Conservation (phyloP, 495 filamentous ascomycete species). For the Hyaloscypha bicolor region DNA sequence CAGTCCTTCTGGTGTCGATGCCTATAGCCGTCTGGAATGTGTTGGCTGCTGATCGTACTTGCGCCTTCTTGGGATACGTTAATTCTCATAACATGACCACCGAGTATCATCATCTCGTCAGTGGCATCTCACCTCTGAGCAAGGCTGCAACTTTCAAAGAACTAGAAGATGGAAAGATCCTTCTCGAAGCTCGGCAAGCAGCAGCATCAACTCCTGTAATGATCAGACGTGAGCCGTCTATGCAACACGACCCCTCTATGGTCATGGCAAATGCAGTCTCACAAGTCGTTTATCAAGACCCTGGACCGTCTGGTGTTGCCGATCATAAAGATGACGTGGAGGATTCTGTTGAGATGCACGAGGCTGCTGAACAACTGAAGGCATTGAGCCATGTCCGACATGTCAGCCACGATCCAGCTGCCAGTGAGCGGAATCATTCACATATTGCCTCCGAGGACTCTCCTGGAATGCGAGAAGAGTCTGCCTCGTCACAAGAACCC, state of each 20-base stretch:
- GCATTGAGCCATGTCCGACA: conserved; percentile 58
- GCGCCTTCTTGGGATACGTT: conserved; percentile 57
- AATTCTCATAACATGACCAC: conserved; percentile 60
- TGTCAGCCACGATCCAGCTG: conserved; percentile 42
- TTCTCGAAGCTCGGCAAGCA: conserved; percentile 43
- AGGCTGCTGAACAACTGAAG: conserved; percentile 60
- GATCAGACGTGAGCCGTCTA: conserved; percentile 24
- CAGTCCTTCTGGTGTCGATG: conserved; percentile 60
- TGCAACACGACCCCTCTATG: conserved; percentile 16
- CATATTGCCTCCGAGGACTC: conserved; percentile 33
- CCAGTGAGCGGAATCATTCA: conserved; percentile 32
- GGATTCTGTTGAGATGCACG: conserved; percentile 60
- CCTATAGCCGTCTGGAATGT: conserved; percentile 56
- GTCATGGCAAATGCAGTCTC: conserved; percentile 17
- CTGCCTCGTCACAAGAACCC: conserved; percentile 43
- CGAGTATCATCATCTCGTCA: conserved; percentile 54
- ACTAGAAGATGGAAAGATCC: conserved; percentile 50
- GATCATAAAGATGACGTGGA: conserved; percentile 52
- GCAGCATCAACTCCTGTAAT: conserved; percentile 31
- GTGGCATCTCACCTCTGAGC: conserved; percentile 37
- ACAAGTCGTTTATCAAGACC: conserved; percentile 27
- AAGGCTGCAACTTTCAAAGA: conserved; percentile 44
- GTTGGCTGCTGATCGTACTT: conserved; percentile 55
- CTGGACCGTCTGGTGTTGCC: conserved; percentile 21
- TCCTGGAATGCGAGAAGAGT: conserved; percentile 44